A percentile compares a stretch with the other conserved stretches of the same genome.
Evolutionary conservation across 805 yeast genomes (phyloP).

Genomic region (Candida loeiensis): DNA sequence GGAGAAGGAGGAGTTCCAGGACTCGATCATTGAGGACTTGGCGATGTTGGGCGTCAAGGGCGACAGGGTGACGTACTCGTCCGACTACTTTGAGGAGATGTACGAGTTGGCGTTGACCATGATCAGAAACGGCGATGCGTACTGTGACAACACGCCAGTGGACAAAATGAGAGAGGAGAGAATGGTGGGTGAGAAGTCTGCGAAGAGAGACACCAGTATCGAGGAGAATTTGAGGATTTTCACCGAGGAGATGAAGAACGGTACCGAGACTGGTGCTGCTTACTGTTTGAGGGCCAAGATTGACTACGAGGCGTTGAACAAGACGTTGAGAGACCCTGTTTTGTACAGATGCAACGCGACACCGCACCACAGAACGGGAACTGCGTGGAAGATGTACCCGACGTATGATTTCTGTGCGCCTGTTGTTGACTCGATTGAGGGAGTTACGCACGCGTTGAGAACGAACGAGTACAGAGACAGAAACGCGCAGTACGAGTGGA

Average conservation of each 20-base stretch:
- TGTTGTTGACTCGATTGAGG: conserved; percentile 90
- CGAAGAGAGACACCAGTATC: conserved; percentile 86
- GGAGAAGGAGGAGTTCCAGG: conserved; percentile 93
- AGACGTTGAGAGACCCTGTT: conserved; percentile 96
- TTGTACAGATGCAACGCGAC: conserved; percentile 95
- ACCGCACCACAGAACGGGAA: conserved; percentile 96
- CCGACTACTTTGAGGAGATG: conserved; percentile 91
- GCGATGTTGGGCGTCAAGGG: conserved; percentile 89
- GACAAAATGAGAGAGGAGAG: conserved; percentile 98
- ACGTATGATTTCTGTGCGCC: conserved; percentile 99
- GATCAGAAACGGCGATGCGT: conserved; percentile 95
- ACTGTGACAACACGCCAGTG: conserved; percentile 93
- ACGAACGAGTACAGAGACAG: conserved; percentile 99
- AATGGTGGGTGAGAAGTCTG: conserved; percentile 93
- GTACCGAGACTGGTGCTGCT: conserved; percentile 87
- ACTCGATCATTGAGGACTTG: conserved; percentile 90
- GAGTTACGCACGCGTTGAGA: conserved; percentile 96
- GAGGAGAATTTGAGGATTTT: conserved; percentile 89
- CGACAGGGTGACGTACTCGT: conserved; percentile 81
- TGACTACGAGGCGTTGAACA: conserved; percentile 85
- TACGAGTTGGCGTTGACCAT: conserved; percentile 78
- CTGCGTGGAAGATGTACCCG: conserved; percentile 93
- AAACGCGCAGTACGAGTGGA: conserved; percentile 97
- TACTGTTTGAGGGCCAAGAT: conserved; percentile 97
- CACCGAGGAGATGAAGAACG: conserved; percentile 88